phyloP scores from a whole-genome alignment of 2,329 filamentous ascomycete genomes.

The Colletotrichum orchidophilum region DNA sequence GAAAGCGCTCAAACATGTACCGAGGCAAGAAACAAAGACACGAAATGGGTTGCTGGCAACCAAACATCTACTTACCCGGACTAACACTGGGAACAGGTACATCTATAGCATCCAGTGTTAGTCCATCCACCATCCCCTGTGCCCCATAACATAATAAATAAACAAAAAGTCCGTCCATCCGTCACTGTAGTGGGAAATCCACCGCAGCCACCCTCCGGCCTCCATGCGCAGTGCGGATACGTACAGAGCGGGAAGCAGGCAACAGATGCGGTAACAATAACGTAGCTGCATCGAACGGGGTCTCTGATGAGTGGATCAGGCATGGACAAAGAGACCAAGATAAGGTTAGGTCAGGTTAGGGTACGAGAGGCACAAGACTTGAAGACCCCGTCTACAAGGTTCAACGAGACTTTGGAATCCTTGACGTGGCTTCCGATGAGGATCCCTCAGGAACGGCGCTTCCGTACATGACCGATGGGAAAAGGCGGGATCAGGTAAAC shows the following conservation, averaged over 20 bases:
- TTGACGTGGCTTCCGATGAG: not conserved
- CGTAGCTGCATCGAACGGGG: slow-evolving; percentile 1
- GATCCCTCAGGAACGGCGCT: slow-evolving; percentile 3
- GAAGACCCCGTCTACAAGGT: not conserved
- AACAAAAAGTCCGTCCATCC: not conserved
- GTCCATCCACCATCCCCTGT: not conserved
- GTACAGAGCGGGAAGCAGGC: slow-evolving; percentile 23
- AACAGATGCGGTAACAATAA: slow-evolving; percentile 15
- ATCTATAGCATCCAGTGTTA: not conserved
- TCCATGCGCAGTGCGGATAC: slow-evolving; percentile 7
- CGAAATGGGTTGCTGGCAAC: not conserved
- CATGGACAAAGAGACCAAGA: slow-evolving; percentile 3
- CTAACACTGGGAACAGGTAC: not conserved
- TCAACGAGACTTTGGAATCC: not conserved
- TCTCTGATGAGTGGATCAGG: slow-evolving; percentile 4
- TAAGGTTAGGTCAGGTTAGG: slow-evolving; percentile 30
- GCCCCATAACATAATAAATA: not conserved
- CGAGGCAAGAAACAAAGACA: not conserved
- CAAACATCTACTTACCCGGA: not conserved
- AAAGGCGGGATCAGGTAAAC: slow-evolving; percentile 15
- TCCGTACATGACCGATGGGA: slow-evolving; percentile 16
- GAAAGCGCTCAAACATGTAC: not conserved
- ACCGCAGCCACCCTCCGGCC: slow-evolving; percentile 16
- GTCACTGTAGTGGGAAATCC: not conserved
- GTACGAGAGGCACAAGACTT: not conserved